These are phyloP conservation scores for Ceratonia siliqua DNA, from an alignment of 306 rosid genomes.

Conservation along the genomic window DNA sequence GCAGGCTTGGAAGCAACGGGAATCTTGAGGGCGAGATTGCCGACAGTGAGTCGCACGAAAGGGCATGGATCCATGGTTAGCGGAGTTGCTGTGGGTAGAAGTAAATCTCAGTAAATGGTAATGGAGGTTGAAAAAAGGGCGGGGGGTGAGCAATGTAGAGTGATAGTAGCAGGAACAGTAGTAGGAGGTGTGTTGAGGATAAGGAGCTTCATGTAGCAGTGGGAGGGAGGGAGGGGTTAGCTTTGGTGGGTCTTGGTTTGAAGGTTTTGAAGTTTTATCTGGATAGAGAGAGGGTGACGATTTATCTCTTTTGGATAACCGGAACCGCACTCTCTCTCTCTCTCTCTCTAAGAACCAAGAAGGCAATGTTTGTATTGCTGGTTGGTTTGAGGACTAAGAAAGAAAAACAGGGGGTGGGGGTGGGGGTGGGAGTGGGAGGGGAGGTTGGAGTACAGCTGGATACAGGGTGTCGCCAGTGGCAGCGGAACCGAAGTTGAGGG, in stretches of 20 bases:
- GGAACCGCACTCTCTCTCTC: background rate
- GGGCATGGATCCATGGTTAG: constrained; percentile 79
- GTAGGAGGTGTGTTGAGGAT: background rate
- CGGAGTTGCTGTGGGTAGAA: background rate
- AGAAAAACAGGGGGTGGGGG: background rate
- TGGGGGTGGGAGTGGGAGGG: background rate
- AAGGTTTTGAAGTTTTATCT: background rate
- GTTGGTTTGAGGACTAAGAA: too few relatives aligned
- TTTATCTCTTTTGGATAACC: background rate
- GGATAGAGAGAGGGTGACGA: background rate
- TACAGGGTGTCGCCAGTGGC: constrained; percentile 63
- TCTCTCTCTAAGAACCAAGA: too few relatives aligned
- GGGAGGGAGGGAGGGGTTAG: too few relatives aligned
- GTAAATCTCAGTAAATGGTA: background rate
- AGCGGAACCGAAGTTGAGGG: constrained; percentile 53
- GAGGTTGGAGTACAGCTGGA: constrained; percentile 64
- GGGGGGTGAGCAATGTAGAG: background rate
- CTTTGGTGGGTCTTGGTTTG: too few relatives aligned
- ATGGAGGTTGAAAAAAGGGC: too few relatives aligned
- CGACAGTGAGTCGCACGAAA: constrained; percentile 64
- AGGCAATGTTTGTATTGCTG: too few relatives aligned
- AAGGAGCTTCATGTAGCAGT: background rate
- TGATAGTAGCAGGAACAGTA: background rate
- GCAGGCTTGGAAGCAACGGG: constrained; percentile 79
- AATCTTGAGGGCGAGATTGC: constrained; percentile 70